A percentile compares a stretch with the other conserved stretches of the same genome.
phyloP scores from a whole-genome alignment of 805 yeast species.

The Candida koratica region DNA sequence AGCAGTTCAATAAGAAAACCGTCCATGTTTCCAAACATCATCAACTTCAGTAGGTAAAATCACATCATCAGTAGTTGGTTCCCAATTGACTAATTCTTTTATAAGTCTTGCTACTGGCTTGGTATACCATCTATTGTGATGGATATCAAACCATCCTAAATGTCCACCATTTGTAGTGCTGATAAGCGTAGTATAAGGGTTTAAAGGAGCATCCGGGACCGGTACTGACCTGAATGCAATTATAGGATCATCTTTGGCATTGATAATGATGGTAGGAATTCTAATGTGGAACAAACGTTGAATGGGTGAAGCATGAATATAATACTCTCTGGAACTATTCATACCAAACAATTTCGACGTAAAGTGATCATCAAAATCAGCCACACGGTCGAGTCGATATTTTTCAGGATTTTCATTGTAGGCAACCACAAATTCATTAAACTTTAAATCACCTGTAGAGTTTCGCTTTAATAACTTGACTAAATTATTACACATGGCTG shows the following conservation, averaged over 20 bases:
- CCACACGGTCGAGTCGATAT: constrained; percentile 34
- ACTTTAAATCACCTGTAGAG: constrained; percentile 24
- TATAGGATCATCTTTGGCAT: constrained; percentile 66
- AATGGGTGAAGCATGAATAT: constrained; percentile 61
- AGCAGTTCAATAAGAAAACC: constrained; percentile 21
- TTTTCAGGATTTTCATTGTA: constrained; percentile 28
- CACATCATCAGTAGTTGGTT: constrained; percentile 16
- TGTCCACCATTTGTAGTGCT: constrained; percentile 72
- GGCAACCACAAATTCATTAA: constrained; percentile 21
- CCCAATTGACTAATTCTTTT: constrained; percentile 28
- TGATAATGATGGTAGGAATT: constrained; percentile 60
- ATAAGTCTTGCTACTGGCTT: constrained; percentile 33
- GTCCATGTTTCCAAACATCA: constrained; percentile 33
- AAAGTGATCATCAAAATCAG: constrained; percentile 58
- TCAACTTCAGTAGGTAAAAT: constrained; percentile 28
- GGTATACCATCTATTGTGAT: constrained; percentile 37
- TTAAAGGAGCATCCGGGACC: constrained; percentile 41
- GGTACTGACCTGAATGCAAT: constrained; percentile 56
- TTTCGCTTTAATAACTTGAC: constrained; percentile 30
- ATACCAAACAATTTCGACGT: constrained; percentile 64
- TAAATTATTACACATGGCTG: constrained; percentile 40
- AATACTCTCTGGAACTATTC: constrained; percentile 58
- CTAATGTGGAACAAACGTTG: constrained; percentile 52
- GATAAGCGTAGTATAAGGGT: constrained; percentile 56
- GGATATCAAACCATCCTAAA: constrained; percentile 46